Evolutionary conservation across 495 filamentous ascomycete genomes (phyloP).

Genomic region (Penicillium fimorum): DNA sequence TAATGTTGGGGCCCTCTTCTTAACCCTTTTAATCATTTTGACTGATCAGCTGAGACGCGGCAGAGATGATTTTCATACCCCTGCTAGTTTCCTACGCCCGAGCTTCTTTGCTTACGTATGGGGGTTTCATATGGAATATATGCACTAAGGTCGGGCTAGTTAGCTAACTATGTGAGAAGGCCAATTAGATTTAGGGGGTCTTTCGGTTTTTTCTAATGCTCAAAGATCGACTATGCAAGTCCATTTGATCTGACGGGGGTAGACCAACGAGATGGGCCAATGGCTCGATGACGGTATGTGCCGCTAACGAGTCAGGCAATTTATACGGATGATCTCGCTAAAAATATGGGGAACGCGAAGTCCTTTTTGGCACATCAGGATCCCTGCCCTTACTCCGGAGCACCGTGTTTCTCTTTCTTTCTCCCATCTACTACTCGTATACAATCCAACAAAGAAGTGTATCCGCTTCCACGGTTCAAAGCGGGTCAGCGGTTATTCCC

Average conservation of each 20-base stretch:
- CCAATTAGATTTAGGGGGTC: neutral
- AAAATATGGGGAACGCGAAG: slow-evolving; percentile 5
- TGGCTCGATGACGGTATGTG: slow-evolving; percentile 3
- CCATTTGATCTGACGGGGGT: slow-evolving; percentile 7
- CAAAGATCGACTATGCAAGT: slow-evolving; percentile 8
- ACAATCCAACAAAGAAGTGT: neutral
- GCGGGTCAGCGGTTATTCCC: slow-evolving; percentile 11
- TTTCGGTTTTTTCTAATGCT: neutral
- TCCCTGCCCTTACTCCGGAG: neutral
- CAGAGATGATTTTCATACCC: slow-evolving; percentile 22
- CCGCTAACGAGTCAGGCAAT: slow-evolving; percentile 2
- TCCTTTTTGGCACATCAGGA: neutral
- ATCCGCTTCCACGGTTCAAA: slow-evolving; percentile 1
- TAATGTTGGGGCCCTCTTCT: neutral
- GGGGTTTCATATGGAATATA: neutral
- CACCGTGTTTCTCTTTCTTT: neutral
- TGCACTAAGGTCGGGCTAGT: neutral
- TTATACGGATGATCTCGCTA: slow-evolving; percentile 4
- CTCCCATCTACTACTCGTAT: neutral
- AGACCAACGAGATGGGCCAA: neutral
- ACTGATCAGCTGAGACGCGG: slow-evolving; percentile 23
- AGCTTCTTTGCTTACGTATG: neutral
- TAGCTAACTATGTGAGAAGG: neutral
- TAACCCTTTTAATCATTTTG: slow-evolving; percentile 8
- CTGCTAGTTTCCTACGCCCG: slow-evolving; percentile 26